Evolutionary conservation across 345 rosid species (phyloP).

Genomic region (Erysimum cheiranthoides): DNA sequence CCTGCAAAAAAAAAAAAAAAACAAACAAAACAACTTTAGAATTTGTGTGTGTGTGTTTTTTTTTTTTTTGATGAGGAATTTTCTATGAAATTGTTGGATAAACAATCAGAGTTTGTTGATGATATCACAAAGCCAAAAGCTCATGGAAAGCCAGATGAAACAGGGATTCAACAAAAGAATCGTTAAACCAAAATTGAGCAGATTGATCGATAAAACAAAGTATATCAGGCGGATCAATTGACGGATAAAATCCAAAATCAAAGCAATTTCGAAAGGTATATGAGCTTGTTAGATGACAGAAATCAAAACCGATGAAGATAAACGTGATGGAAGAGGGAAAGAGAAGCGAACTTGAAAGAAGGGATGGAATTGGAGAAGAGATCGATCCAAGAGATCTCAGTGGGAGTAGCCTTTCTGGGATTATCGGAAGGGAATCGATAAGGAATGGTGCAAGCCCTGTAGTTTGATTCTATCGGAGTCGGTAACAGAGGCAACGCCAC

Average conservation of each 20-base stretch:
- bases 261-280: neutral
- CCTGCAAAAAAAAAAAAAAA: constrained; percentile 49
- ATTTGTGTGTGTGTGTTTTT: neutral
- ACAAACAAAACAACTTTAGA: constrained; percentile 14
- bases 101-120: constrained; percentile 12
- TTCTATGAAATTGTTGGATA: neutral
- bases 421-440: constrained; percentile 94
- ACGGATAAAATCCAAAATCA: neutral
- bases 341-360: constrained; percentile 71
- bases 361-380: constrained; percentile 88
- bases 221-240: constrained; percentile 7
- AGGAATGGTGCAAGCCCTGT: constrained; percentile 91
- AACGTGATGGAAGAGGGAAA: neutral
- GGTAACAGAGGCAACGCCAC: constrained; percentile 81
- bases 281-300: neutral
- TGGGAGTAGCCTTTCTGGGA: constrained; percentile 78
- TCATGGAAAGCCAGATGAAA: neutral
- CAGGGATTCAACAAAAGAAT: constrained; percentile 12
- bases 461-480: constrained; percentile 79
- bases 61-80: neutral
- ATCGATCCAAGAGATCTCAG: constrained; percentile 89
- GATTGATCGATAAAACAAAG: neutral
- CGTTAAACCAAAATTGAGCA: neutral
- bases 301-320: constrained; percentile 26
- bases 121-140: constrained; percentile 5